Conservation (phyloP, 805 yeast genomes). For the Cyberlindnera lachancei region DNA sequence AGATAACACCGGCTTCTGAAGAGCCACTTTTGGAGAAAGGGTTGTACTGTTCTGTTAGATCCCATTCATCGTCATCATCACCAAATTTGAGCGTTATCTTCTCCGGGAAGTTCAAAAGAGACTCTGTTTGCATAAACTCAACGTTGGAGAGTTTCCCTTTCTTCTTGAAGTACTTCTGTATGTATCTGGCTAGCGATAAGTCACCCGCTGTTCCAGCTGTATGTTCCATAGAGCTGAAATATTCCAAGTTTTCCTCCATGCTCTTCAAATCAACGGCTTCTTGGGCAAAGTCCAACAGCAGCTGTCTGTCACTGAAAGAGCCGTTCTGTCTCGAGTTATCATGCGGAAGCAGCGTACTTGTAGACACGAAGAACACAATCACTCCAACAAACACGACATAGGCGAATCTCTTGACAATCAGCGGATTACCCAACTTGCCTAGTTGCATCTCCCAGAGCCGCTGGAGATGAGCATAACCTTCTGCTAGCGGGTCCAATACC, state of each 20-base stretch:
- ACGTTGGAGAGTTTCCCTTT: constrained; percentile 43
- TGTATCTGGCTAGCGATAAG: constrained; percentile 57
- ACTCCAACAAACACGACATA: constrained; percentile 62
- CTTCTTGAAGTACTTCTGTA: constrained; percentile 49
- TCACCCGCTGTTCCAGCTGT: constrained; percentile 87
- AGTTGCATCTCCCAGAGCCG: constrained; percentile 49
- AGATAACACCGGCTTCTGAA: constrained; percentile 46
- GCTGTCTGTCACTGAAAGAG: constrained; percentile 54
- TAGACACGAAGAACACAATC: constrained; percentile 48
- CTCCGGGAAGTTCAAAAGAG: constrained; percentile 63
- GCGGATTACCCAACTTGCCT: constrained; percentile 73
- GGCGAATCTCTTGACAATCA: constrained; percentile 68
- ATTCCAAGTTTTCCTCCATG: constrained; percentile 21
- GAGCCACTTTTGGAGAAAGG: constrained; percentile 61
- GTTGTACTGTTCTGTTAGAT: constrained; percentile 44
- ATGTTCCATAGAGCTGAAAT: constrained; percentile 48
- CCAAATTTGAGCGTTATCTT: constrained; percentile 20
- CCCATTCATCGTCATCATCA: constrained; percentile 19
- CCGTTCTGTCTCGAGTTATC: constrained; percentile 37
- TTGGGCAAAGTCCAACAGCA: constrained; percentile 41
- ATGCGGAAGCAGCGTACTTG: constrained; percentile 46
- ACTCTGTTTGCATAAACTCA: constrained; percentile 42
- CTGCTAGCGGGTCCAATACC: constrained; percentile 43
- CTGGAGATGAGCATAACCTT: constrained; percentile 25
- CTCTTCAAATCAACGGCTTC: constrained; percentile 43